Evolutionary conservation across 2,329 filamentous ascomycete genomes (phyloP), one percentile per base, ranked within the genome.

Genomic region (Kalaharituber pfeilii): DNA sequence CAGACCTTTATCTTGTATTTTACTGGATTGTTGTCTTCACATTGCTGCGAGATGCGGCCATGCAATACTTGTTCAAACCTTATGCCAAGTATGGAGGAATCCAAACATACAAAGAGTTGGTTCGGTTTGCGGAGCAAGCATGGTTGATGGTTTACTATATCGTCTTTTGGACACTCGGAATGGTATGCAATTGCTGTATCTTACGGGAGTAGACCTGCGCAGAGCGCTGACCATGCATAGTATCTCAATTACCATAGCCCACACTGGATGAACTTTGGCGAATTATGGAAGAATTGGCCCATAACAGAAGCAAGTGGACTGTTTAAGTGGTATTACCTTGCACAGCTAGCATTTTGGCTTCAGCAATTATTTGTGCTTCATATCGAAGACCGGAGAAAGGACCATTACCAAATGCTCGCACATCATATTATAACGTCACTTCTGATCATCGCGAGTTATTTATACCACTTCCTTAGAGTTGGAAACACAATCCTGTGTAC

Each of bases 281-380:
- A 83, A 55, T 75, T 96, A 44, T 98, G 89, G 88, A 78, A 79
- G 28, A 75, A 81, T 65, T 96, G 86, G 81, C 91, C 91, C 0
- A 75, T 78, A 62, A 79, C 87, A 51, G 81, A 91, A 65, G 73
- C 93, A 56, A 72, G 73, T 15, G 80, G 81, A 7, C 68, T 85
- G 11, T 79, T 84, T 70, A 96, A 96, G 72, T 80, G 78, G 68
- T 98, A 98, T 69, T 85, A 94, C 64, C 75, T 98, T 28, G 81
- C 82, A 13, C 88, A 96, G 67, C 84, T 88, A 69, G 81, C 83
- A 24, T 96, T 95, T 69, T 95, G 86, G 83, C 69, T 95, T 49
- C 89, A 96, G 70, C 88, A 94, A 70, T 84, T 96, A 60, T 73
- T 95, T 28, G 86, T 95, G 55, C 86, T 96, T 67, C 83, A 95